Base-by-base conservation (phyloP, 176 grass and related monocot species). In the Aegilops bicornis region DNA sequence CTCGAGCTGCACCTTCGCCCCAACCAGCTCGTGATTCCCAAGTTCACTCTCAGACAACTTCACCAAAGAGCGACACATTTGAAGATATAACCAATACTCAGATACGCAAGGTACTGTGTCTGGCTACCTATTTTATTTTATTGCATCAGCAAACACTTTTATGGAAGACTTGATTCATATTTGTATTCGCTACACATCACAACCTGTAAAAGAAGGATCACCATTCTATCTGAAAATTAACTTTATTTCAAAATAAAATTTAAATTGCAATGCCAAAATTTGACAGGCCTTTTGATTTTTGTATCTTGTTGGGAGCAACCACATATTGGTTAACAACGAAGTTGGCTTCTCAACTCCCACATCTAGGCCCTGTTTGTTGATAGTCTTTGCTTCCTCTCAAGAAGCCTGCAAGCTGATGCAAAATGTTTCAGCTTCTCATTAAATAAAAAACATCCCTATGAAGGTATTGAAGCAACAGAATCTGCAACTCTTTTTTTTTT, bases 11-110 rank as follows among this genome's bases (percentile, higher is more conserved):
- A 88, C 78, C 78, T 81, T 84, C 81, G 16, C 79, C 82, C 25
- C 83, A 90, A 65, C 76, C 65, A 91, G 86, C 85, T 92, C 69
- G 3, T 89, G 77, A 83, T 80, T 54, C 63, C 16, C 84, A 88
- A 81, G 16, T 71, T 79, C 82, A 84, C 30, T 62, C 90, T 84
- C 36, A 35, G 36, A 66, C 61, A 30, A 69, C 86, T 88, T 48
- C 70, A 83, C 74, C 75, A 79, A 89, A 89, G n/a, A 45, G 31
- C 6, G 79, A 90, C 67, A 74, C 85, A 73, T 90, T 91, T 83
- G 88, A 94, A 94, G 97, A 98, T 94, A 76, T 96, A 58, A 77
- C 88, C 36, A 98, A 98, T 69, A 92, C 82, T 86, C 90, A 96
- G 86, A 98, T 98, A 78, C 94, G 97, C 75, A 98, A 96, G 97